Evolutionary conservation across 2,329 filamentous ascomycete genomes (phyloP).

Genomic region (Claviceps paspali): DNA sequence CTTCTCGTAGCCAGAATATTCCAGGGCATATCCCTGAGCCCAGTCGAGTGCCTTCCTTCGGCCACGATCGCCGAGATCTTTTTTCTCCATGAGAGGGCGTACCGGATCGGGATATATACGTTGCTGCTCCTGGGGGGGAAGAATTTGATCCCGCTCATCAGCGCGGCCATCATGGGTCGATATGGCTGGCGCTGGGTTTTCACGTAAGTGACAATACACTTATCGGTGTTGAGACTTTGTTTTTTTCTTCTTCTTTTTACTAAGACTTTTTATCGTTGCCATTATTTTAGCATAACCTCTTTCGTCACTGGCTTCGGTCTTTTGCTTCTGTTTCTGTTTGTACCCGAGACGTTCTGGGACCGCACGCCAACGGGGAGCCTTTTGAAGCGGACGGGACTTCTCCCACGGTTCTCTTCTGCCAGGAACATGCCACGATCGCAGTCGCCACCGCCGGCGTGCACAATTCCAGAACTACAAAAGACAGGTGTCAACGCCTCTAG

Average conservation of each 20-base stretch:
- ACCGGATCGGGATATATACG: conserved; percentile 86
- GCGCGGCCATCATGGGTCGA: conserved; percentile 65
- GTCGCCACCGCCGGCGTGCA: too few relatives aligned
- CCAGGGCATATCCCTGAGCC: conserved; percentile 75
- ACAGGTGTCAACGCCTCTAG: too few relatives aligned
- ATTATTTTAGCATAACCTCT: conserved; percentile 73
- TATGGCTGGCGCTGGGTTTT: conserved; percentile 85
- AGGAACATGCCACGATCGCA: conserved; percentile 12
- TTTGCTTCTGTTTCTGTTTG: conserved; percentile 68
- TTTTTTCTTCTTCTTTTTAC: not conserved
- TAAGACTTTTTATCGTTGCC: too few relatives aligned
- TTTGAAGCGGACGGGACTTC: conserved; percentile 27
- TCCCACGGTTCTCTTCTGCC: conserved; percentile 32
- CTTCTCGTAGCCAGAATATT: conserved; percentile 71
- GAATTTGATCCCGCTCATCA: conserved; percentile 76
- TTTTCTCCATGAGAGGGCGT: conserved; percentile 87
- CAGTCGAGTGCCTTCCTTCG: conserved; percentile 82
- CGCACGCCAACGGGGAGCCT: conserved; percentile 44
- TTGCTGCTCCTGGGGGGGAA: conserved; percentile 78
- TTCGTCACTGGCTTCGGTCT: conserved; percentile 61
- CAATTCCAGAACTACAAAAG: too few relatives aligned
- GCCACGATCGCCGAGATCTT: conserved; percentile 94
- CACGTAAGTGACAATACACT: too few relatives aligned
- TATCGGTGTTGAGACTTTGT: too few relatives aligned
- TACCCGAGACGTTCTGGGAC: conserved; percentile 95